A percentile compares a stretch with the other conserved stretches of the same genome.
These are phyloP conservation scores for Benincasa hispida DNA, from an alignment of 306 rosid genomes.

Conservation along the genomic window DNA sequence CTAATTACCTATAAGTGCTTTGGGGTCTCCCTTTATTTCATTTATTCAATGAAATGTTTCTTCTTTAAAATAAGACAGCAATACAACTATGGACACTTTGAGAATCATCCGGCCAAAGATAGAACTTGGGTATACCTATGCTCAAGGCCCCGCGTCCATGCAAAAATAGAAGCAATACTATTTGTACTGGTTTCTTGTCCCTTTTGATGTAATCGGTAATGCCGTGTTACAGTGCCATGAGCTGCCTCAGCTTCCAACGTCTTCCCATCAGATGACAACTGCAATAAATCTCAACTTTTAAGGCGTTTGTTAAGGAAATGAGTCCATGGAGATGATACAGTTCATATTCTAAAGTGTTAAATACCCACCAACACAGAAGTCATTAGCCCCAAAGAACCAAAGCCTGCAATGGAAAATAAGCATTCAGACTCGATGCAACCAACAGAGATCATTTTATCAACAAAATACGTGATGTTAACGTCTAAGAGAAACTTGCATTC, in stretches of 20 bases:
- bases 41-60: too few relatives aligned
- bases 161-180: conserved; percentile 96
- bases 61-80: too few relatives aligned
- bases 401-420: conserved; percentile 45
- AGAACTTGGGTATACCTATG: conserved; percentile 47
- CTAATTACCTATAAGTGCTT: too few relatives aligned
- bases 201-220: conserved; percentile 78
- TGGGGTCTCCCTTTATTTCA: too few relatives aligned
- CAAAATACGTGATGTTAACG: neutral
- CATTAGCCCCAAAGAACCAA: conserved; percentile 98
- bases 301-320: neutral
- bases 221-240: conserved; percentile 97
- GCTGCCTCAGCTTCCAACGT: conserved; percentile 98
- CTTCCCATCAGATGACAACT: conserved; percentile 95
- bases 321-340: conserved; percentile 1
- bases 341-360: neutral
- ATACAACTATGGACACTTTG: neutral
- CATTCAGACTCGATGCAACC: conserved; percentile 13
- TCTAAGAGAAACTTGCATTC: neutral
- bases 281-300: conserved; percentile 17
- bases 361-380: conserved; percentile 76
- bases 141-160: conserved; percentile 93
- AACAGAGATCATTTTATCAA: neutral
- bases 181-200: conserved; percentile 98
- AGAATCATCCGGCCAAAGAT: neutral